Percentiles rank a stretch among this genome's conserved stretches.
Conservation (phyloP, 495 filamentous ascomycete species). For the Penicillium cinerascens region DNA sequence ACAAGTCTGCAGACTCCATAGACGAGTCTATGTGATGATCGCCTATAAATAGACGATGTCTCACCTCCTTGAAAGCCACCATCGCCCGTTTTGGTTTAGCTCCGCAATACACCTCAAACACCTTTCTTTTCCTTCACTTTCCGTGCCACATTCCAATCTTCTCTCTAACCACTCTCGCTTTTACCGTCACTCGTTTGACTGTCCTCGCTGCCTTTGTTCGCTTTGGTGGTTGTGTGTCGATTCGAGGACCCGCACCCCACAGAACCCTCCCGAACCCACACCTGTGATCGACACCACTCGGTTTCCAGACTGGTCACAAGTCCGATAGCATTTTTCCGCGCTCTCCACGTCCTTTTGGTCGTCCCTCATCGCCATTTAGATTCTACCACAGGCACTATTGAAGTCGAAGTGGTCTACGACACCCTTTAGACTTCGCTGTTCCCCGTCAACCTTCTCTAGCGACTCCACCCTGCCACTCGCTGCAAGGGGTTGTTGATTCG, state of each 20-base stretch:
- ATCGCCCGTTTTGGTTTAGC: conserved; percentile 24
- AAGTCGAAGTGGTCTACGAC: background rate
- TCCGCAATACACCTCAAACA: conserved; percentile 20
- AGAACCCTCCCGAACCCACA: conserved; percentile 5
- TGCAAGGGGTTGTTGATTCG: conserved; percentile 24
- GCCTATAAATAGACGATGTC: conserved; percentile 28
- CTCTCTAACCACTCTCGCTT: background rate
- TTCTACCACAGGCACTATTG: background rate
- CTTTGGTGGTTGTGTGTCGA: conserved; percentile 5
- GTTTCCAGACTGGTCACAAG: conserved; percentile 11
- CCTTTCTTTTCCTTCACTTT: conserved; percentile 5
- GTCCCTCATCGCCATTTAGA: conserved; percentile 1
- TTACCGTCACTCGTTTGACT: conserved; percentile 15
- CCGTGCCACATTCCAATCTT: background rate
- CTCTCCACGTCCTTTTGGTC: conserved; percentile 12
- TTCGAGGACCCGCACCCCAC: background rate
- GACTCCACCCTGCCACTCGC: conserved; percentile 5
- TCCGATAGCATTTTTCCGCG: conserved; percentile 9
- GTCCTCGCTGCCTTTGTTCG: conserved; percentile 1
- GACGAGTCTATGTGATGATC: background rate
- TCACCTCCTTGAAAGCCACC: conserved; percentile 15
- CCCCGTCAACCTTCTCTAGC: background rate
- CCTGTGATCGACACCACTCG: conserved; percentile 20
- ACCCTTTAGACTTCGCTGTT: background rate
- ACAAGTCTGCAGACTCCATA: too few species aligned